Conservation (phyloP, 2,329 filamentous ascomycete genomes). For the Leptographium wingfieldii region DNA sequence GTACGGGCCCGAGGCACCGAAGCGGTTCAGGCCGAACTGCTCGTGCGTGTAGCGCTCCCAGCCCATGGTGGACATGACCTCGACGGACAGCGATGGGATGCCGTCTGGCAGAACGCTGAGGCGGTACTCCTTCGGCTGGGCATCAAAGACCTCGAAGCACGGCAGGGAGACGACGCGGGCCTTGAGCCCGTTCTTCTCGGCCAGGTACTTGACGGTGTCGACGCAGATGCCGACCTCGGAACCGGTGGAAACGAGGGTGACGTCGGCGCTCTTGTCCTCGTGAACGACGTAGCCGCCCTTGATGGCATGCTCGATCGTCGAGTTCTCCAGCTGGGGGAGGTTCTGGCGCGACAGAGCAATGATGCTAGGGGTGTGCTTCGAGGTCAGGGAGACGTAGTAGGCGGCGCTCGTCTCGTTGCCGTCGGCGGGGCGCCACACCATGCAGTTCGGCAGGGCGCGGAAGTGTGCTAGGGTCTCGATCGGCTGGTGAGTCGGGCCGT, state of each 20-base stretch:
- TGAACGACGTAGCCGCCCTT: constrained; percentile 93
- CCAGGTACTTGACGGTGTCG: constrained; percentile 82
- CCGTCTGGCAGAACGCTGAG: constrained; percentile 87
- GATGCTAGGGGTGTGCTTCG: constrained; percentile 82
- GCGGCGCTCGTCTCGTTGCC: constrained; percentile 97
- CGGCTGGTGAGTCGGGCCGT: constrained; percentile 96
- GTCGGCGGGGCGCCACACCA: constrained; percentile 98
- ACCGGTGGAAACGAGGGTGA: constrained; percentile 89
- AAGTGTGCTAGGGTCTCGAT: constrained; percentile 98
- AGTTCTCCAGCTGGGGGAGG: constrained; percentile 92
- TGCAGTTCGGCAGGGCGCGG: constrained; percentile 96
- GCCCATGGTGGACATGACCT: constrained; percentile 93
- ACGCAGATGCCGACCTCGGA: constrained; percentile 92
- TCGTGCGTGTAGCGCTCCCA: constrained; percentile 99
- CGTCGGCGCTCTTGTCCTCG: constrained; percentile 68
- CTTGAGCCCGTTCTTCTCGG: constrained; percentile 76
- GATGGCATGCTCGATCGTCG: constrained; percentile 72
- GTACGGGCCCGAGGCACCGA: constrained; percentile 94
- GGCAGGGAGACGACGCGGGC: constrained; percentile 91
- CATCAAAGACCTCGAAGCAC: constrained; percentile 94
- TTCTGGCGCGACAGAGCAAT: constrained; percentile 95
- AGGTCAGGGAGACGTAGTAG: constrained; percentile 89
- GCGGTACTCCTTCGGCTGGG: constrained; percentile 87
- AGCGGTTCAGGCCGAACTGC: constrained; percentile 98
- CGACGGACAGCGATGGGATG: constrained; percentile 83